These are phyloP conservation scores for Graphilbum ipis-grandicollis DNA, from an alignment of 2,329 filamentous ascomycete species.

Conservation along the genomic window DNA sequence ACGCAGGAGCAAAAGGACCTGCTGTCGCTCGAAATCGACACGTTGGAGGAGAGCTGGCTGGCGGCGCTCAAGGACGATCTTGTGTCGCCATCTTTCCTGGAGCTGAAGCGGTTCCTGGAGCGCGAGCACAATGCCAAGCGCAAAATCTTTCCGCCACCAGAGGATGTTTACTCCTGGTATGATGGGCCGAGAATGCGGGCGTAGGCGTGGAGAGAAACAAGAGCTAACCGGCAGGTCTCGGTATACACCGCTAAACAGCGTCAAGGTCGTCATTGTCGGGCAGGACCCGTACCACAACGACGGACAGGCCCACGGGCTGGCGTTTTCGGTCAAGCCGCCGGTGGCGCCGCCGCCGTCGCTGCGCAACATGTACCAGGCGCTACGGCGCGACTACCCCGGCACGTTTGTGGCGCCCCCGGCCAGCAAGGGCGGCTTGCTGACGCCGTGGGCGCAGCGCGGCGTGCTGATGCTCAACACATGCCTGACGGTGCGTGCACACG, in stretches of 20 bases:
- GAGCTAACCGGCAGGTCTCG: slow-evolving; percentile 51
- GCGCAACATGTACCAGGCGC: slow-evolving; percentile 78
- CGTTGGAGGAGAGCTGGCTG: slow-evolving; percentile 82
- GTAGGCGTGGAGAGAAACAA: neutral
- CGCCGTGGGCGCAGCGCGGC: slow-evolving; percentile 83
- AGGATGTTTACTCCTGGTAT: slow-evolving; percentile 92
- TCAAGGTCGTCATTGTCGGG: slow-evolving; percentile 85
- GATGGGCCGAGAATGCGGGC: neutral
- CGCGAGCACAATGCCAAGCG: slow-evolving; percentile 55
- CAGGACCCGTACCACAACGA: slow-evolving; percentile 95
- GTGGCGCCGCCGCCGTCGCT: slow-evolving; percentile 79
- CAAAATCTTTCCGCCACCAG: slow-evolving; percentile 71
- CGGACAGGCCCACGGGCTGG: slow-evolving; percentile 91
- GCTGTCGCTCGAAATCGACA: slow-evolving; percentile 79
- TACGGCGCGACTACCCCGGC: slow-evolving; percentile 73
- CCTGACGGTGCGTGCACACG: slow-evolving; percentile 77
- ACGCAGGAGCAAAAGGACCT: slow-evolving; percentile 68
- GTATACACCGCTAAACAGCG: slow-evolving; percentile 71
- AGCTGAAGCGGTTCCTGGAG: slow-evolving; percentile 74
- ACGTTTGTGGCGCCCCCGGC: slow-evolving; percentile 62
- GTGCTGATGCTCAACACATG: slow-evolving; percentile 91
- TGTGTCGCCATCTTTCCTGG: slow-evolving; percentile 60
- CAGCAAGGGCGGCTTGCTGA: slow-evolving; percentile 66
- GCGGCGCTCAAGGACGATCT: slow-evolving; percentile 78
- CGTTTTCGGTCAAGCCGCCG: slow-evolving; percentile 84